These are phyloP conservation scores for Ceratobasidium theobromae DNA, from an alignment of 1,284 basidiomycete genomes.

Conservation along the genomic window DNA sequence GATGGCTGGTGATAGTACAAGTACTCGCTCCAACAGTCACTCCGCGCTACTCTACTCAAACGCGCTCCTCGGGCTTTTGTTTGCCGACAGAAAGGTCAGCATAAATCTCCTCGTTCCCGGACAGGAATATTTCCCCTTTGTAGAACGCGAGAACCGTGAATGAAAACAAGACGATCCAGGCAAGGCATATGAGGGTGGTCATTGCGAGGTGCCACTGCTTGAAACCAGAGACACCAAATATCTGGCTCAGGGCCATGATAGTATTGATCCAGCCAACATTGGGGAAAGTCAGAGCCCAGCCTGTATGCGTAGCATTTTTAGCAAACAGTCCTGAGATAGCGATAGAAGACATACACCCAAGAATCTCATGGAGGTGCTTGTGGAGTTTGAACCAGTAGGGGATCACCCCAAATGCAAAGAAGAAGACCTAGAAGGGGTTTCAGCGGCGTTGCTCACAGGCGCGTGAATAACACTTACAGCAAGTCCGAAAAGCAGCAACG, in stretches of 20 bases:
- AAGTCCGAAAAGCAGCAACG: slow-evolving; percentile 30
- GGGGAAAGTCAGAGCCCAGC: slow-evolving; percentile 33
- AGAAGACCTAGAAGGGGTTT: neutral
- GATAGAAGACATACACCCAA: slow-evolving; percentile 17
- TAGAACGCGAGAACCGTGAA: neutral
- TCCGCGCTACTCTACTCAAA: too few species aligned
- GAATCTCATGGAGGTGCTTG: slow-evolving; percentile 33
- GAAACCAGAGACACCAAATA: slow-evolving; percentile 1
- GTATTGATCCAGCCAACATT: slow-evolving; percentile 32
- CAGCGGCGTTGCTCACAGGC: neutral
- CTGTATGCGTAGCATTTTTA: neutral
- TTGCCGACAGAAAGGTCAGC: neutral
- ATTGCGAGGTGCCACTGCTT: neutral
- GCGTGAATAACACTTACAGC: slow-evolving; percentile 32
- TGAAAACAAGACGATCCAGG: slow-evolving; percentile 3
- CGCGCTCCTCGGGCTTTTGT: neutral
- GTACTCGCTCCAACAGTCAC: too few species aligned
- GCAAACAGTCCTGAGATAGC: neutral
- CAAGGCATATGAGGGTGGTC: neutral
- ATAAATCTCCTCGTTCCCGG: neutral
- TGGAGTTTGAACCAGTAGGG: slow-evolving; percentile 35
- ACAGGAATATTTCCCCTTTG: neutral
- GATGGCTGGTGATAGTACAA: too few species aligned
- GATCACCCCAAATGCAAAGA: neutral
- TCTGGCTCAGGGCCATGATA: slow-evolving; percentile 22